These are phyloP conservation scores for Cladosporium sp. DNA, from an alignment of 2,329 filamentous ascomycete genomes.

Conservation along the genomic window DNA sequence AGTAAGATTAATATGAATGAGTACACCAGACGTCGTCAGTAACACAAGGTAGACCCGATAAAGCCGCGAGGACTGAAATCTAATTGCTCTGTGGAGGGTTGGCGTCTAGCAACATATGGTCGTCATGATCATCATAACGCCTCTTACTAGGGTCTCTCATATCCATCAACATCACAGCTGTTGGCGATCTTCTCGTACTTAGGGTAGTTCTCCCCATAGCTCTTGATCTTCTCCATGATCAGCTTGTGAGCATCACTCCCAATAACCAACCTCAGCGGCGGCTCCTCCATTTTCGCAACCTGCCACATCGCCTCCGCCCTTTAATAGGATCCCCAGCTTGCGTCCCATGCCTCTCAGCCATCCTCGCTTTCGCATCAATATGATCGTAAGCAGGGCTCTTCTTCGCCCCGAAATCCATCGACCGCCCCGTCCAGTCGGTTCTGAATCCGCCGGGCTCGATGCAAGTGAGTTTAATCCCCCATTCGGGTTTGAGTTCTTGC, in stretches of 20 bases:
- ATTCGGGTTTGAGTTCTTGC: slow-evolving; percentile 48
- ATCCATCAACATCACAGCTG: slow-evolving; percentile 50
- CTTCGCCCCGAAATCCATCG: slow-evolving; percentile 49
- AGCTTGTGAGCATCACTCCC: slow-evolving; percentile 54
- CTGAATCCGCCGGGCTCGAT: slow-evolving; percentile 51
- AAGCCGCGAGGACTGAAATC: too few species aligned
- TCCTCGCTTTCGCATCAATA: slow-evolving; percentile 45
- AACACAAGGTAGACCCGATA: too few species aligned
- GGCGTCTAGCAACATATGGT: neutral
- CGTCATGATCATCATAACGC: neutral
- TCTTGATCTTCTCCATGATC: slow-evolving; percentile 54
- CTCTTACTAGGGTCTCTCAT: slow-evolving; percentile 23
- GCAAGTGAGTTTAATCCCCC: slow-evolving; percentile 48
- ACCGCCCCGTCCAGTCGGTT: slow-evolving; percentile 49
- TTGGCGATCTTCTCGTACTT: slow-evolving; percentile 53
- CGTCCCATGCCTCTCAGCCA: slow-evolving; percentile 43
- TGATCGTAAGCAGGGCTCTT: slow-evolving; percentile 51
- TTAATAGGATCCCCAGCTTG: slow-evolving; percentile 55
- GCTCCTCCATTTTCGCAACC: slow-evolving; percentile 53
- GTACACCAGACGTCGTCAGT: too few species aligned
- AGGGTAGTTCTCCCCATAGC: slow-evolving; percentile 50
- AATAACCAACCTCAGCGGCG: slow-evolving; percentile 54
- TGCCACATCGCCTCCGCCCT: slow-evolving; percentile 55
- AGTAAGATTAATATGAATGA: too few species aligned
- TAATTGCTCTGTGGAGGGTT: too few species aligned